Base-by-base conservation (phyloP, 23 red algal genomes). In the Cyanidioschyzon merolae region DNA sequence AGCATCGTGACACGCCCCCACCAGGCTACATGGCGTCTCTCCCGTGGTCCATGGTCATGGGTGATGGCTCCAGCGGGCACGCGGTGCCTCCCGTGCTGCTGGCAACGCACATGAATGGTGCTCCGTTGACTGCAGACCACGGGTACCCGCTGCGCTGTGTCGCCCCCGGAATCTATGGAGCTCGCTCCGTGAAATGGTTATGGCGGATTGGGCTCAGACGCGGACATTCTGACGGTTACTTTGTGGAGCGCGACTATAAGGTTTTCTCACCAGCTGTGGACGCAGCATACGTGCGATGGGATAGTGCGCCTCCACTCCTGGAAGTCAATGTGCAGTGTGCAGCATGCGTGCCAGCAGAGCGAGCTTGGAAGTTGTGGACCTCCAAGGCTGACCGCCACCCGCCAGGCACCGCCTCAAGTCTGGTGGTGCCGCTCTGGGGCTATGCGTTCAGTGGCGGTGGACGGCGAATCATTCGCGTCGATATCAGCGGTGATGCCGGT, bases 151-250 rank as follows among this genome's bases (percentile, higher is more conserved):
- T 96, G 35, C 82, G 92, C 29, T 84, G 71, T n/a, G 82, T 96
- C 2, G 87, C 88, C 27, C 92, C 92, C 21, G 92, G 92, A 2
- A 76, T 90, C 39, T 87, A 90, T 45, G 92, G 92, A 1, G 92
- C 92, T 83, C 87, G 92, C 1, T 71, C 82, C 39, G 92, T 96
- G 24, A 96, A 96, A 59, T 96, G 92, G 92, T 71, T 96, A 54
- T 77, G 63, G 38, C 41, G 45, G 24, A 79, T 96, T n/a, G 41
- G 37, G 29, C 38, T 89, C 40, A 74, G 83, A 40, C 39, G 32
- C 21, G 81, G 68, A 30, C 82, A 90, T 37, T 88, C 77, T 41
- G 75, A 83, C 37, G 82, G 79, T 12, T 87, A 84, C 40, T 96
- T 87, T 81, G 85, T 90, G 79, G 80, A 75, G 0, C 50, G 79